Conservation (phyloP, 148 eudicot genomes). For the Amaranthus hypochondriacus region DNA sequence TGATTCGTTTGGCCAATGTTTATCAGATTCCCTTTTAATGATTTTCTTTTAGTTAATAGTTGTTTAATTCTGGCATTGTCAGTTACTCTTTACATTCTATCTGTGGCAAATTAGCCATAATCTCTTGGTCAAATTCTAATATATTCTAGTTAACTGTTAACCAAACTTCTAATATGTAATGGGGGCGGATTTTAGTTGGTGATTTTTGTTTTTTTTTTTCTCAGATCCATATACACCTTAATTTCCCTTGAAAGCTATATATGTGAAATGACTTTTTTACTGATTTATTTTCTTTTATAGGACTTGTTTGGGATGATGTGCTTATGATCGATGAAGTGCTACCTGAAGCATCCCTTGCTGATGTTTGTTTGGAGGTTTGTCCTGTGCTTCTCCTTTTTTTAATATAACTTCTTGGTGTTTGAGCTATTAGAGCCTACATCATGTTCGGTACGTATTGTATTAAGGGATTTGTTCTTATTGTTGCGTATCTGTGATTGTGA, state of each 20-base stretch:
- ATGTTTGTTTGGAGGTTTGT: slow-evolving; percentile 70
- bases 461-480: slow-evolving; percentile 14
- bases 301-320: slow-evolving; percentile 81
- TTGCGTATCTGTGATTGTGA: slow-evolving; percentile 17
- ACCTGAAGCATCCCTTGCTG: slow-evolving; percentile 80
- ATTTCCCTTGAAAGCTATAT: neutral
- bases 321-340: slow-evolving; percentile 88
- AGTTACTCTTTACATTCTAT: neutral
- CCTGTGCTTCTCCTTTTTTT: slow-evolving; percentile 11
- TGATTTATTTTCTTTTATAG: slow-evolving; percentile 38
- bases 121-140: too few relatives aligned
- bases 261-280: neutral
- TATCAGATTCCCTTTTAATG: neutral
- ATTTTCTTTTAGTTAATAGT: neutral
- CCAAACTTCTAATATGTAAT: neutral
- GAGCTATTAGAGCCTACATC: neutral
- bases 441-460: neutral
- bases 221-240: neutral
- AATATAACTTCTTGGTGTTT: slow-evolving; percentile 7
- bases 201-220: neutral
- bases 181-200: neutral
- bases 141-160: too few relatives aligned
- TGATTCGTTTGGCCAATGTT: neutral
- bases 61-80: neutral
- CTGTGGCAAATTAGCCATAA: neutral